Evolutionary conservation across 257 asterid genomes (phyloP).

Genomic region (Voacanga thouarsii): DNA sequence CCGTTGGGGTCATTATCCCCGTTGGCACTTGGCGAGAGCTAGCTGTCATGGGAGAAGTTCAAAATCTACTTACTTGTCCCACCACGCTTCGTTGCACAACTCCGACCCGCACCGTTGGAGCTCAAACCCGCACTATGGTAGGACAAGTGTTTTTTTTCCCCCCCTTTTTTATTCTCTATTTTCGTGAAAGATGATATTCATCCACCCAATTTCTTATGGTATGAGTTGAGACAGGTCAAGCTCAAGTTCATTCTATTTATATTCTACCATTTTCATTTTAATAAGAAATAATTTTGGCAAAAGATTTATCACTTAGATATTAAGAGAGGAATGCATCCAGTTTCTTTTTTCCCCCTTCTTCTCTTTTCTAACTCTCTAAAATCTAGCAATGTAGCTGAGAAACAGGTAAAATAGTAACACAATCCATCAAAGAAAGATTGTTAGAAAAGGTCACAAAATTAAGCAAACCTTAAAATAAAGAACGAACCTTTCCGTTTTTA

Average conservation of each 20-base stretch:
- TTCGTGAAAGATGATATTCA: neutral
- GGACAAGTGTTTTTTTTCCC: no score
- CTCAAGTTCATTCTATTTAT: neutral
- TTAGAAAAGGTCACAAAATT: neutral
- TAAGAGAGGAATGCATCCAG: neutral
- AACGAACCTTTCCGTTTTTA: slow-evolving; percentile 30
- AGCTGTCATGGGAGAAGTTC: no score
- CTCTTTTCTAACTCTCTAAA: neutral
- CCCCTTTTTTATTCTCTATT: neutral
- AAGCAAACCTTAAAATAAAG: neutral
- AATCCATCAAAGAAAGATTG: neutral
- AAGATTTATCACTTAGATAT: neutral
- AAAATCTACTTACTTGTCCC: no score
- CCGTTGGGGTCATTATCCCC: no score
- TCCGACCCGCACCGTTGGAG: no score
- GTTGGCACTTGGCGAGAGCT: no score
- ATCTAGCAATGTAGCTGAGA: neutral
- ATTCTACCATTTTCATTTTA: neutral
- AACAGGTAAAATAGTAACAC: neutral
- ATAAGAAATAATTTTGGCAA: neutral
- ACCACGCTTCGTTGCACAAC: no score
- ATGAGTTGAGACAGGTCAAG: neutral
- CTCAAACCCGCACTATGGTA: no score
- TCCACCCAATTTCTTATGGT: neutral
- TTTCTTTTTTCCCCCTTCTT: no score